Percentiles rank a stretch among this genome's conserved stretches.
Conservation (phyloP, 768 basidiomycete genomes). For the Trametes sanguinea region DNA sequence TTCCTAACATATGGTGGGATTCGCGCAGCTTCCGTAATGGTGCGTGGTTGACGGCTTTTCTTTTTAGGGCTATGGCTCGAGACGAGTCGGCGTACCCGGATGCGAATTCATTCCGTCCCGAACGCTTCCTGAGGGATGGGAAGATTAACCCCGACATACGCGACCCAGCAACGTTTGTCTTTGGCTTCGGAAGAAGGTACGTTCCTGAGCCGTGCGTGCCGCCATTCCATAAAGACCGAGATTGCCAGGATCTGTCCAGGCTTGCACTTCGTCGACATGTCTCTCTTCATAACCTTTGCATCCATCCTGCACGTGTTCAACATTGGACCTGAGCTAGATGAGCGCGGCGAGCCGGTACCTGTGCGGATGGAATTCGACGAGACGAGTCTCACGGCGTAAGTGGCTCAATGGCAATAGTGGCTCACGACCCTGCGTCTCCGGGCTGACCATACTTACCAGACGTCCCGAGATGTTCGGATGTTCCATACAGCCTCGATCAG, state of each 20-base stretch:
- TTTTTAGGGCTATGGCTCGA: conserved; percentile 11
- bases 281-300: conserved; percentile 7
- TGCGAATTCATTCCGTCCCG: conserved; percentile 16
- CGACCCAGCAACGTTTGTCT: conserved; percentile 18
- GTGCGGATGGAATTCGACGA: not conserved
- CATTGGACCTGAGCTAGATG: conserved; percentile 8
- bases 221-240: no score
- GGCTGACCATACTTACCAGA: not conserved
- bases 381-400: conserved; percentile 13
- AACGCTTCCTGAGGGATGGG: conserved; percentile 14
- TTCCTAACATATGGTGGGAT: conserved; percentile 26
- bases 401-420: not conserved
- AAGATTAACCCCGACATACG: not conserved
- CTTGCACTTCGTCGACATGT: conserved; percentile 4
- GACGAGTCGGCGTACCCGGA: conserved; percentile 16
- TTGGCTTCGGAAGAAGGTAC: conserved; percentile 23
- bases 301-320: conserved; percentile 12
- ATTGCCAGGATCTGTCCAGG: conserved; percentile 7
- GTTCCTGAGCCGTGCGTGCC: not conserved
- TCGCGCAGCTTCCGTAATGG: not conserved
- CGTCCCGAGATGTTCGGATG: conserved; percentile 2
- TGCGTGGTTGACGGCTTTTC: not conserved
- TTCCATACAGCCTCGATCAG: not conserved
- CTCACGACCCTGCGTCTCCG: no score
- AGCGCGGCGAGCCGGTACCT: not conserved